phyloP scores from a whole-genome alignment of 176 grass and related monocot genomes.

The Olyra latifolia region DNA sequence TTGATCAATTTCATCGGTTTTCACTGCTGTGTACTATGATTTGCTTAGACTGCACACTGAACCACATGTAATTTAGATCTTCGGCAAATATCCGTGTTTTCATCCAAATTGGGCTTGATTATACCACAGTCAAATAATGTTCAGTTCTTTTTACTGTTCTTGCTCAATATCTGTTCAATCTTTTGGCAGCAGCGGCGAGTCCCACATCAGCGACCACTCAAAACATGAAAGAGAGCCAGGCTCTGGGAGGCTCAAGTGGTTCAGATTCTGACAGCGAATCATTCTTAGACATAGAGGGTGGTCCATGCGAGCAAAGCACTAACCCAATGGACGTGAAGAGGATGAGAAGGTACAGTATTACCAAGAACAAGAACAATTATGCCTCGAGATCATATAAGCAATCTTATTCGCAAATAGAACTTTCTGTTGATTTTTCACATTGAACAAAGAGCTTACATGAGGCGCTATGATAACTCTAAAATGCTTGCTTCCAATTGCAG shows the following conservation, averaged over 20 bases:
- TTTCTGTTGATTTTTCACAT: background rate
- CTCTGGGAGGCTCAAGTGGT: slow-evolving; percentile 64
- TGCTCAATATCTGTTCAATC: slow-evolving; percentile 25
- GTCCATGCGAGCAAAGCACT: slow-evolving; percentile 64
- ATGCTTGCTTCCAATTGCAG: slow-evolving; percentile 35
- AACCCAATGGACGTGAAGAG: slow-evolving; percentile 61
- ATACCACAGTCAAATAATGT: background rate
- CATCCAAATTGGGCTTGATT: slow-evolving; percentile 1
- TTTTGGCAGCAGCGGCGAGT: slow-evolving; percentile 52
- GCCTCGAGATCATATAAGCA: background rate
- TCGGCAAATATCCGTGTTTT: background rate
- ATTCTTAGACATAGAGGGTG: slow-evolving; percentile 52
- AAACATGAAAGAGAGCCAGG: slow-evolving; percentile 63
- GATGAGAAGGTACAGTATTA: slow-evolving; percentile 80
- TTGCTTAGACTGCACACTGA: background rate
- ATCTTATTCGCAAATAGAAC: background rate
- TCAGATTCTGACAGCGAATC: slow-evolving; percentile 84
- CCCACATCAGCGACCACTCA: slow-evolving; percentile 74
- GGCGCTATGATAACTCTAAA: background rate
- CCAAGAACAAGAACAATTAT: slow-evolving; percentile 3
- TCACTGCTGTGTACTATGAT: background rate
- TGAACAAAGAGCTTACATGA: background rate
- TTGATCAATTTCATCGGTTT: background rate
- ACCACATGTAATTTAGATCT: background rate
- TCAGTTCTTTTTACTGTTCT: background rate